A percentile compares a stretch with the other conserved stretches of the same genome.
phyloP scores from a whole-genome alignment of 148 eudicot species.

The Persicaria tinctoria region DNA sequence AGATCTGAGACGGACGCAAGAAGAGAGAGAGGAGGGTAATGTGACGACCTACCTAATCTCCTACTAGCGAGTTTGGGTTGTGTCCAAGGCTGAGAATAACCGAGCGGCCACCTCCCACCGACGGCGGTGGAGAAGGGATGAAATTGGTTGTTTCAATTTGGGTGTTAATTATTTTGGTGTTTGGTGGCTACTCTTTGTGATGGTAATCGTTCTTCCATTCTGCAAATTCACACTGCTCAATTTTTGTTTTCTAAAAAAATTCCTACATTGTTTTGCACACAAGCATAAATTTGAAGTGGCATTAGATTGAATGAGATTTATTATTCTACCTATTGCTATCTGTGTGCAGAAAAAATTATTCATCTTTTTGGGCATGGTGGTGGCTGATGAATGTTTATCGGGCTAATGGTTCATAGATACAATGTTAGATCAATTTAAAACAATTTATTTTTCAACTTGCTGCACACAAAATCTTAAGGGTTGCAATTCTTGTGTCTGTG shows the following conservation, averaged over 20 bases:
- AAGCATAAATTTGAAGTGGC: neutral
- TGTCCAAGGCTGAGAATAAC: too few relatives aligned
- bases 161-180: too few relatives aligned
- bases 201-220: slow-evolving; percentile 2
- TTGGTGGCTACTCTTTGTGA: neutral
- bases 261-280: neutral
- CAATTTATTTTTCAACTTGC: neutral
- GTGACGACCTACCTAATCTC: too few relatives aligned
- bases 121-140: too few relatives aligned
- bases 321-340: neutral
- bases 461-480: neutral
- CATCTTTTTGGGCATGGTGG: neutral
- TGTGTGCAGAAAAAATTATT: neutral
- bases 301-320: neutral
- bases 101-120: too few relatives aligned
- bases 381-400: neutral
- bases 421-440: neutral
- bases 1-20: too few relatives aligned
- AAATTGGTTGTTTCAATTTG: too few relatives aligned
- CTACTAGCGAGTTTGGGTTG: too few relatives aligned
- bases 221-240: neutral
- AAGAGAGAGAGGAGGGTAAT: too few relatives aligned
- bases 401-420: neutral
- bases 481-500: neutral
- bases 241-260: neutral